These are phyloP conservation scores for Coprinellus micaceus DNA, from an alignment of 768 basidiomycete species.

Conservation along the genomic window DNA sequence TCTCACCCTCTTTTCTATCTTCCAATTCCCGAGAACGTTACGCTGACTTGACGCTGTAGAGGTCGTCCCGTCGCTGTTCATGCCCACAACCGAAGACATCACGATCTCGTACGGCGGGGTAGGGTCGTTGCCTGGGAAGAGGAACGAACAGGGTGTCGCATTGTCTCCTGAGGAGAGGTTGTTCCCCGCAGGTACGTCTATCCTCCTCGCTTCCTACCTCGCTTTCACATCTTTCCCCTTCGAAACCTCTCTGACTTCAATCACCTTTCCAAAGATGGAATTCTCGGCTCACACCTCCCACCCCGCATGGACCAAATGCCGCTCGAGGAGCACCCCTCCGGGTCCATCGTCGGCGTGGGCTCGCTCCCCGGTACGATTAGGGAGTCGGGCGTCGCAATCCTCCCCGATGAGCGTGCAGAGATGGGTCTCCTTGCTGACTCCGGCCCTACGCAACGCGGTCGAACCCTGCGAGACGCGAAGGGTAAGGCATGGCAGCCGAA, in stretches of 20 bases:
- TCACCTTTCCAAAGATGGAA: no score
- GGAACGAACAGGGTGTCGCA: slow-evolving; percentile 40
- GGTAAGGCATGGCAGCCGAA: neutral
- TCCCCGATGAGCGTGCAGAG: slow-evolving; percentile 34
- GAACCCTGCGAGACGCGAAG: no score
- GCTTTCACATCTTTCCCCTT: neutral
- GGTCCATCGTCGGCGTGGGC: slow-evolving; percentile 38
- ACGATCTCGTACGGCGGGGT: slow-evolving; percentile 35
- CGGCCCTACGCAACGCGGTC: no score
- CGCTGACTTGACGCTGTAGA: slow-evolving; percentile 2
- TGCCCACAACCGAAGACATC: slow-evolving; percentile 9
- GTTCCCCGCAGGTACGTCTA: slow-evolving; percentile 1
- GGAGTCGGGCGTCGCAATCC: slow-evolving; percentile 44
- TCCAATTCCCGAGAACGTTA: no score
- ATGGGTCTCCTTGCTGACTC: neutral
- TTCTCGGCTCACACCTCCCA: neutral
- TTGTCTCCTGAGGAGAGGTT: slow-evolving; percentile 41
- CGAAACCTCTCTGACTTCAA: no score
- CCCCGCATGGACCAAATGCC: neutral
- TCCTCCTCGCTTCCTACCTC: neutral
- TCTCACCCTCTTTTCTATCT: no score
- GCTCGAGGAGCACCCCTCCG: slow-evolving; percentile 14
- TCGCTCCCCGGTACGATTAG: slow-evolving; percentile 44
- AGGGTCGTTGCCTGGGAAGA: slow-evolving; percentile 46
- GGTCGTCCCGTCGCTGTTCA: slow-evolving; percentile 14